Evolutionary conservation across 2,329 filamentous ascomycete genomes (phyloP).

Genomic region (Sporothrix globosa): DNA sequence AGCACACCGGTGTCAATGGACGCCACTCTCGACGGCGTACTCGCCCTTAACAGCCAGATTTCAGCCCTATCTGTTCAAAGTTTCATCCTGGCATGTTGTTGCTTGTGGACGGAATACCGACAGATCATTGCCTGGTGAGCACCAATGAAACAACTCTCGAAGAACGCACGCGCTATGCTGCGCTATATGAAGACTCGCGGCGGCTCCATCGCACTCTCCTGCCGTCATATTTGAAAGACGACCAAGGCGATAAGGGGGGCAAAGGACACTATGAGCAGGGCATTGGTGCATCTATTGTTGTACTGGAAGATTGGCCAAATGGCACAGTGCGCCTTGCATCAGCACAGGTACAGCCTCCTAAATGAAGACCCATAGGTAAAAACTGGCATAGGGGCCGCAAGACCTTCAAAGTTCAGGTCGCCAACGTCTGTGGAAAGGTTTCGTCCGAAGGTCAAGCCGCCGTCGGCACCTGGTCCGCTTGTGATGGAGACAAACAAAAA

Average conservation of each 20-base stretch:
- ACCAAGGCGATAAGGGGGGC: conserved; percentile 41
- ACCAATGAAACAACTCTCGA: conserved; percentile 22
- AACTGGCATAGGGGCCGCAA: conserved; percentile 43
- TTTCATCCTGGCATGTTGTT: background rate
- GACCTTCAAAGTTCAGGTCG: conserved; percentile 30
- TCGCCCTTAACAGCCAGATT: conserved; percentile 44
- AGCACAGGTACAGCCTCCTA: too few species aligned
- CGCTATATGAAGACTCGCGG: conserved; percentile 45
- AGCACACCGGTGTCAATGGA: background rate
- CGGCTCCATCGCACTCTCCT: conserved; percentile 46
- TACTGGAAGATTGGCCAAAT: conserved; percentile 44
- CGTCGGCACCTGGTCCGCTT: conserved; percentile 13
- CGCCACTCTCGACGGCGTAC: conserved; percentile 44
- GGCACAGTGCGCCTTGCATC: too few species aligned
- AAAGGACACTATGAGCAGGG: conserved; percentile 40
- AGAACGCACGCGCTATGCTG: conserved; percentile 6
- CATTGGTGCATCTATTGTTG: conserved; percentile 42
- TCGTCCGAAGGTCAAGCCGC: background rate
- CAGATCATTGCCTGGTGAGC: conserved; percentile 12
- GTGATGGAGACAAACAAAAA: conserved; percentile 41
- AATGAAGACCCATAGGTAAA: too few species aligned
- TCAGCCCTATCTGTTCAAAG: too few species aligned
- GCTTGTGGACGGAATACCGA: background rate
- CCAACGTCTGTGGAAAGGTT: background rate
- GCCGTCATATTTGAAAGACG: conserved; percentile 42